phyloP scores from a whole-genome alignment of 2,329 filamentous ascomycete species.

The Aspergillus luchuensis region DNA sequence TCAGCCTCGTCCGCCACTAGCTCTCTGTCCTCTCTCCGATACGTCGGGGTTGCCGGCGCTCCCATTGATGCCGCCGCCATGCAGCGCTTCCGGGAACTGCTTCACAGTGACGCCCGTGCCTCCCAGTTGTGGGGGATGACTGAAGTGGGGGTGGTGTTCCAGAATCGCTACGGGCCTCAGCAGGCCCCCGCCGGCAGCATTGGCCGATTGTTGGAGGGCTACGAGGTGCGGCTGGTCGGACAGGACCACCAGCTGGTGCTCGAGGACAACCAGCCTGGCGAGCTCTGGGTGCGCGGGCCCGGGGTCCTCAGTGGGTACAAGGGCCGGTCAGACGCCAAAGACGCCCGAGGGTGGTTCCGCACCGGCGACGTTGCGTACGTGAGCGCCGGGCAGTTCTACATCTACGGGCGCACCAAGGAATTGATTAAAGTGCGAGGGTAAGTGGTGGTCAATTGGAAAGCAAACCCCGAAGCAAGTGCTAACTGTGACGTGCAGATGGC shows the following conservation, averaged over 20 bases:
- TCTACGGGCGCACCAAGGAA: slow-evolving; percentile 48
- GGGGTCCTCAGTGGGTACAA: slow-evolving; percentile 43
- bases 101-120: slow-evolving; percentile 46
- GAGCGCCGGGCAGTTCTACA: slow-evolving; percentile 40
- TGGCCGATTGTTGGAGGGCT: slow-evolving; percentile 48
- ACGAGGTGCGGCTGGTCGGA: slow-evolving; percentile 41
- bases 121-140: slow-evolving; percentile 59
- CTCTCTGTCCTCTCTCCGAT: slow-evolving; percentile 45
- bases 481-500: slow-evolving; percentile 38
- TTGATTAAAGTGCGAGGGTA: slow-evolving; percentile 52
- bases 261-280: slow-evolving; percentile 38
- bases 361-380: slow-evolving; percentile 47
- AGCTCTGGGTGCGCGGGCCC: slow-evolving; percentile 45
- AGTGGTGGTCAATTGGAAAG: slow-evolving; percentile 10
- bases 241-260: slow-evolving; percentile 34
- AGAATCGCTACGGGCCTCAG: slow-evolving; percentile 40
- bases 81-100: slow-evolving; percentile 43
- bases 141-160: slow-evolving; percentile 52
- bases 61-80: slow-evolving; percentile 48
- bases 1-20: slow-evolving; percentile 25
- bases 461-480: not conserved
- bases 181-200: slow-evolving; percentile 51
- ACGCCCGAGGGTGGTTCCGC: slow-evolving; percentile 45
- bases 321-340: slow-evolving; percentile 37
- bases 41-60: slow-evolving; percentile 53